Evolutionary conservation across 2,329 filamentous ascomycete genomes (phyloP).

Genomic region (Pseudocercospora eumusae): DNA sequence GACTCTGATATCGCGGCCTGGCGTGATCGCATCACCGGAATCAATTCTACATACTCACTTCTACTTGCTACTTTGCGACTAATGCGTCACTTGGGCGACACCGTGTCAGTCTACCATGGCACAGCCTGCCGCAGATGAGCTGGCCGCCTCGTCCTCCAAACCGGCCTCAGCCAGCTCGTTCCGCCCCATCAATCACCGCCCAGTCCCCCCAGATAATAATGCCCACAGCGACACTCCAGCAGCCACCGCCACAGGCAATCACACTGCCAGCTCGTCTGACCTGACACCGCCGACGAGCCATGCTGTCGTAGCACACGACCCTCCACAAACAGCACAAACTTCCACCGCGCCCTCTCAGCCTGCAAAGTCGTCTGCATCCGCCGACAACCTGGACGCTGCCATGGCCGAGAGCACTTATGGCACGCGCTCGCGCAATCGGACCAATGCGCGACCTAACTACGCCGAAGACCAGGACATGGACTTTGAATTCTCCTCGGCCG

Average conservation of each 20-base stretch:
- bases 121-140: slow-evolving; percentile 25
- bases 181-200: slow-evolving; percentile 33
- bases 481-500: slow-evolving; percentile 64
- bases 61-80: slow-evolving; percentile 21
- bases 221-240: slow-evolving; percentile 24
- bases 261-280: slow-evolving; percentile 25
- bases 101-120: slow-evolving; percentile 26
- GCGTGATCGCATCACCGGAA: slow-evolving; percentile 16
- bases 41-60: too few relatives aligned
- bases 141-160: slow-evolving; percentile 18
- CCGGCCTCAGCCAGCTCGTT: slow-evolving; percentile 25
- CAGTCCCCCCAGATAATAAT: slow-evolving; percentile 25
- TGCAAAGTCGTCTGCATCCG: slow-evolving; percentile 25
- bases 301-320: slow-evolving; percentile 28
- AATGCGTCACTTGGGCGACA: slow-evolving; percentile 24
- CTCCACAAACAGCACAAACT: slow-evolving; percentile 34
- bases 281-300: slow-evolving; percentile 28
- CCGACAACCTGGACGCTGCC: slow-evolving; percentile 31
- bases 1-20: slow-evolving; percentile 8
- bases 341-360: slow-evolving; percentile 25
- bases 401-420: slow-evolving; percentile 65
- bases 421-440: slow-evolving; percentile 89
- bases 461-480: slow-evolving; percentile 93
- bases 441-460: slow-evolving; percentile 82
- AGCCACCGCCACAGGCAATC: slow-evolving; percentile 21